Base-by-base conservation (phyloP, 148 eudicot species). In the Rhododendron molle region DNA sequence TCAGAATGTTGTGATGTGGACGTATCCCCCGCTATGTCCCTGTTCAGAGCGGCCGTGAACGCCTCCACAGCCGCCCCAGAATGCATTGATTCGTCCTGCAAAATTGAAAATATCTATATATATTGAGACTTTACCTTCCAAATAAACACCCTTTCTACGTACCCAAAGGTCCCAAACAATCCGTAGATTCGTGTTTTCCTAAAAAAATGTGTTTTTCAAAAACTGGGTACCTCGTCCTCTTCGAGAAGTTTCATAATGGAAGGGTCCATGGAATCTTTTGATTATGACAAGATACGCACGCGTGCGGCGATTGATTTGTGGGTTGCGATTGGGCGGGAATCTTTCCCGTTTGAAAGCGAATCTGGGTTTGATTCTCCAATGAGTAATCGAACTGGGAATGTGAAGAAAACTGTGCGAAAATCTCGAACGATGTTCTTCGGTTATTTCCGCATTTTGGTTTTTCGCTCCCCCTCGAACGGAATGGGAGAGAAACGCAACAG, bases 21-120 rank as follows among this genome's bases (percentile, higher is more conserved):
- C 18, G 90, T 84, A 49, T 91, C 90, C 18, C 95, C 93, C 85
- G 92, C 97, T 60, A 95, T 94, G 76, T 95, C 98, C 86, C 98
- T 93, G 87, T 96, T 96, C 65, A 96, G 81, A 85, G 96, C 97
- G 82, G 99, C 99, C 3, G 96, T 96, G 84, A 96, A 94, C 5
- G 99, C 99, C 78, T 96, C 97, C 81, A 95, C 96, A 78, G 92
- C 99, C 15, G 98, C 99, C 83, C 98, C 98, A 72, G 96, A 96
- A 92, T 95, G 99, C 99, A 96, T 92, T 0, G 94, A 91, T 88
- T 95, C 98, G 81, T 95, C 99, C 99, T 95, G 84, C 34, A 69
- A 81, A 83, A 73, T 83, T 67, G 34, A 20, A 47, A 20, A 76
- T n/a, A n/a, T n/a, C n/a, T n/a, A 38, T 49, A 10, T 49, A 11